A percentile compares a stretch with the other conserved stretches of the same genome.
Evolutionary conservation across 768 basidiomycete species (phyloP).

Genomic region (Kwoniella pini): DNA sequence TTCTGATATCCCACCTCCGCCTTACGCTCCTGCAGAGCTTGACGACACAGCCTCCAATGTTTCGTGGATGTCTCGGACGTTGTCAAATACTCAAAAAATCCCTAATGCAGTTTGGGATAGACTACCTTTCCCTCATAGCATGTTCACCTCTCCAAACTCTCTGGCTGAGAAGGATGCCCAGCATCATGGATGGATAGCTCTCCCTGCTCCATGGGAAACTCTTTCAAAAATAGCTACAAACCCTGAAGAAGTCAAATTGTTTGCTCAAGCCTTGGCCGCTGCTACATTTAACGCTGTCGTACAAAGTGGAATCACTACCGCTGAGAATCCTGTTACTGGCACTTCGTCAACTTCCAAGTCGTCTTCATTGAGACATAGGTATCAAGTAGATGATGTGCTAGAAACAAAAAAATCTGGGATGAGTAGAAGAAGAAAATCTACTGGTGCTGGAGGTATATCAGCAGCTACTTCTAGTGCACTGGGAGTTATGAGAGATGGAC

Average conservation of each 20-base stretch:
- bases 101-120: slow-evolving; percentile 39
- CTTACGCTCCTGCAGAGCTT: slow-evolving; percentile 35
- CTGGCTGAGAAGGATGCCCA: neutral
- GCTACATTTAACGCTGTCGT: slow-evolving; percentile 41
- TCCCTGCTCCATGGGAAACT: slow-evolving; percentile 46
- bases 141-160: slow-evolving; percentile 7
- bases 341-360: neutral
- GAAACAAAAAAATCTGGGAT: neutral
- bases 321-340: neutral
- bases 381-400: slow-evolving; percentile 9
- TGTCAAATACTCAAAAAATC: slow-evolving; percentile 34
- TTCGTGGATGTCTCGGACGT: slow-evolving; percentile 43
- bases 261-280: slow-evolving; percentile 39
- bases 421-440: slow-evolving; percentile 19
- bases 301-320: slow-evolving; percentile 30
- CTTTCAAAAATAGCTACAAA: slow-evolving; percentile 36
- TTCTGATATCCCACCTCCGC: slow-evolving; percentile 48
- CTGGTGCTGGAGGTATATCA: neutral
- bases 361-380: neutral
- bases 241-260: slow-evolving; percentile 42
- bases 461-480: neutral
- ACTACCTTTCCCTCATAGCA: slow-evolving; percentile 29
- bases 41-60: neutral
- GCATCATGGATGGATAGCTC: slow-evolving; percentile 34
- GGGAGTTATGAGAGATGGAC: slow-evolving; percentile 5